Evolutionary conservation across 73 alveolate species (phyloP).

Genomic region (Paraurostyla sp.): DNA sequence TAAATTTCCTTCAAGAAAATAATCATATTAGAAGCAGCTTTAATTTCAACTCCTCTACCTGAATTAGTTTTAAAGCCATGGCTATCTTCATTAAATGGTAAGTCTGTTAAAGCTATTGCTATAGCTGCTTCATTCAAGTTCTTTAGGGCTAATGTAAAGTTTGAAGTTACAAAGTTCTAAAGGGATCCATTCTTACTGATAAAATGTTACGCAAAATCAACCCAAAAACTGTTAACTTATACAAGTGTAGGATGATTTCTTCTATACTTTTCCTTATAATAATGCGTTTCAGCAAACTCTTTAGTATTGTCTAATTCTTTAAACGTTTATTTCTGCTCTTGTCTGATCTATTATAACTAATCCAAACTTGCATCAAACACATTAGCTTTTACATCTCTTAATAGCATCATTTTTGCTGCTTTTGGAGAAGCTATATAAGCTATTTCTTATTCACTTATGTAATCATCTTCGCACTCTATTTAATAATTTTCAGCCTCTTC

Average conservation of each 20-base stretch:
- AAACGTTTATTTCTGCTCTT: too few species aligned
- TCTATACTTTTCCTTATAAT: constrained; percentile 64
- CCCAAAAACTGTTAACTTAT: constrained; percentile 76
- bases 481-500: too few species aligned
- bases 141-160: constrained; percentile 75
- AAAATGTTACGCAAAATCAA: constrained; percentile 84
- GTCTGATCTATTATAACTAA: too few species aligned
- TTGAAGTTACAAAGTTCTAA: constrained; percentile 62
- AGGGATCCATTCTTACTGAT: constrained; percentile 67
- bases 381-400: too few species aligned
- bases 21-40: constrained; percentile 74
- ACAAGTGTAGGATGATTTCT: constrained; percentile 1
- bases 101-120: constrained; percentile 83
- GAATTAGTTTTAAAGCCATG: constrained; percentile 81
- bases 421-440: too few species aligned
- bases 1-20: constrained; percentile 88
- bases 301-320: constrained; percentile 84
- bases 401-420: too few species aligned
- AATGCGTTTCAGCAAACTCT: constrained; percentile 91
- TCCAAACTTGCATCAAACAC: too few species aligned
- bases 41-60: constrained; percentile 81
- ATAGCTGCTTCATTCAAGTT: constrained; percentile 78
- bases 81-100: constrained; percentile 81
- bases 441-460: too few species aligned
- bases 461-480: too few species aligned